Evolutionary conservation across 352 stramenopile species (phyloP), one percentile per base, ranked within the genome.

Genomic region (Pythium dissimile): DNA sequence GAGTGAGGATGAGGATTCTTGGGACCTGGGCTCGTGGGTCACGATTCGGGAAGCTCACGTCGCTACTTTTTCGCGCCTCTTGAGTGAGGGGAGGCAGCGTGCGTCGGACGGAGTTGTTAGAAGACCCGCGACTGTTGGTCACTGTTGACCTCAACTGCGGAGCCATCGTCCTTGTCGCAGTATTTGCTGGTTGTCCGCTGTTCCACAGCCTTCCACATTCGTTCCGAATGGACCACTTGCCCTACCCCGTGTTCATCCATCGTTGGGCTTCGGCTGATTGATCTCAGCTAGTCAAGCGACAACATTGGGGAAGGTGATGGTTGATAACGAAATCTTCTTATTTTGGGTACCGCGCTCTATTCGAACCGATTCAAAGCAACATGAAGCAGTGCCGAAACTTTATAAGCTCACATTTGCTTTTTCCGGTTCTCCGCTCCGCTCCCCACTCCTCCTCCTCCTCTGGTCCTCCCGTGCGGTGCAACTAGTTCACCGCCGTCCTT

Each of bases 281-380:
- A 41, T 41, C 20, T 41, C 12, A 41, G n/a, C n/a, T n/a, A n/a
- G n/a, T n/a, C n/a, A n/a, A n/a, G n/a, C n/a, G n/a, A n/a, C n/a
- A n/a, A n/a, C n/a, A n/a, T n/a, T n/a, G n/a, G n/a, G n/a, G n/a
- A 35, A 35, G 13, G 8, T 13, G 8, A 13, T 35, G 8, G 31
- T 8, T 13, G 31, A 35, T 35, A 8, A 35, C 31, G 31, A 35
- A 13, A 35, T 35, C 34, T 8, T 3, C 13, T 31, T 53, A 58
- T 43, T 63, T 63, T 63, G 55, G 48, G 56, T 53, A 39, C 30
- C 20, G 52, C 18, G 24, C 35, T 46, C 35, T 56, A 63, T 60
- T 52, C 2, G 28, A 51, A 51, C 16, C 23, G n/a, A 18, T 2
- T 18, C 7, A 24, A 20, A 8, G 44, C 37, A 38, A 6, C 23